phyloP scores from a whole-genome alignment of 202 grass and related monocot species.

The Miscanthus sacchariflorus region DNA sequence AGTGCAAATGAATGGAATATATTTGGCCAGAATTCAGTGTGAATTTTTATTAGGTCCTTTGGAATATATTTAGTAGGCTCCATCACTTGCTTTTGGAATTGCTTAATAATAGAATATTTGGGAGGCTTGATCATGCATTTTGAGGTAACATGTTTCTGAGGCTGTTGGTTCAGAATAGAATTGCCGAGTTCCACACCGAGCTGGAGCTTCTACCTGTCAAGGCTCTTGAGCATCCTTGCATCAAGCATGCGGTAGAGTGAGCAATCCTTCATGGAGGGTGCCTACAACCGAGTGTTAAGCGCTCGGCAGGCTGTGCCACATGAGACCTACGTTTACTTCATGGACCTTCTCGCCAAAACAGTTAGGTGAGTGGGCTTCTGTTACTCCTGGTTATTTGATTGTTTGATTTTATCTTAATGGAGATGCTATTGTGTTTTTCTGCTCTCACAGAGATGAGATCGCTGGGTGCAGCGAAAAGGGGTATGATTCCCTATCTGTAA shows the following conservation, averaged over 20 bases:
- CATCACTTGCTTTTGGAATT: no score
- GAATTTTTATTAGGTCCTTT: no score
- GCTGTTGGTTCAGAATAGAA: constrained; percentile 78
- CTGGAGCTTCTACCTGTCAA: constrained; percentile 67
- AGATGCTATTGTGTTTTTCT: background rate
- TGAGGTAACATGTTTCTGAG: constrained; percentile 48
- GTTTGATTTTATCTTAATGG: background rate
- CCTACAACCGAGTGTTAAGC: constrained; percentile 79
- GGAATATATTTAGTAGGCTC: no score
- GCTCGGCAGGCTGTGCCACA: constrained; percentile 79
- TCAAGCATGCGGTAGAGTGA: constrained; percentile 81
- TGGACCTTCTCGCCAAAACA: constrained; percentile 99
- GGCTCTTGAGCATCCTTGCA: constrained; percentile 78
- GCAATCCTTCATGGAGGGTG: constrained; percentile 88
- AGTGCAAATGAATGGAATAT: no score
- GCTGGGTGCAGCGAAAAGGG: constrained; percentile 97
- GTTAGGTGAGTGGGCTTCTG: constrained; percentile 63
- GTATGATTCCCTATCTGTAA: constrained; percentile 86
- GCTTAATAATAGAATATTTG: no score
- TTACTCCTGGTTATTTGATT: constrained; percentile 21
- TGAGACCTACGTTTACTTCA: constrained; percentile 97
- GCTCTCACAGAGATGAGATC: constrained; percentile 82
- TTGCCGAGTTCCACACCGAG: constrained; percentile 90
- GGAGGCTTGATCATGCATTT: no score
- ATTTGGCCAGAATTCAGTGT: no score